Evolutionary conservation across 192 early-diverging fungal genomes (phyloP).

Genomic region (Coemansia sp.): DNA sequence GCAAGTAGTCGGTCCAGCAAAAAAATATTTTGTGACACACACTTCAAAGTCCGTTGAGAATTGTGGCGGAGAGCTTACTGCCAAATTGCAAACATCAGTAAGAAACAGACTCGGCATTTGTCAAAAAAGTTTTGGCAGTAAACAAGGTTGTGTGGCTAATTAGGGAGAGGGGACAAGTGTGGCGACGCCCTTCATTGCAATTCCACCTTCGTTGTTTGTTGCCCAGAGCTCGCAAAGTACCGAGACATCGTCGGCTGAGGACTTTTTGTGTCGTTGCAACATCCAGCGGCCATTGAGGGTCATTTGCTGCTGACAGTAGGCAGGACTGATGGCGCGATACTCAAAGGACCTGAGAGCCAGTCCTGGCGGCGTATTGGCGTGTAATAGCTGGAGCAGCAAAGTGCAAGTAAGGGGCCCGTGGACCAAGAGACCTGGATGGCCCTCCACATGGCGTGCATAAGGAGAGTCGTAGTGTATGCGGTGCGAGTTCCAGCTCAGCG

Average conservation of each 20-base stretch:
- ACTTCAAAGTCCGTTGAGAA: neutral
- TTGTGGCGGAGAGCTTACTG: neutral
- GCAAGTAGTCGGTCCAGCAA: neutral
- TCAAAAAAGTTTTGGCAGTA: constrained; percentile 5
- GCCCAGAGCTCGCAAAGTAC: constrained; percentile 74
- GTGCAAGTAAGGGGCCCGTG: constrained; percentile 84
- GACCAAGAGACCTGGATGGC: constrained; percentile 71
- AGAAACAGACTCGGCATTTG: neutral
- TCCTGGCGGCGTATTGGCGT: constrained; percentile 48
- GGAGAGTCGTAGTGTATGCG: constrained; percentile 83
- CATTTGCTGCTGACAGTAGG: constrained; percentile 64
- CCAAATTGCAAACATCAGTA: constrained; percentile 1
- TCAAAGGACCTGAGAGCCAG: constrained; percentile 62
- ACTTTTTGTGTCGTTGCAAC: constrained; percentile 4
- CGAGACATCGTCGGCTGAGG: constrained; percentile 15
- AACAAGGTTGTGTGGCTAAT: constrained; percentile 1
- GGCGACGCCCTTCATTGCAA: constrained; percentile 74
- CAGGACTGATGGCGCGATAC: constrained; percentile 72
- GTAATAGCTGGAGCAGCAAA: constrained; percentile 69
- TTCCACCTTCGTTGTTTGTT: constrained; percentile 61
- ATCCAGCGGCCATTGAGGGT: constrained; percentile 57
- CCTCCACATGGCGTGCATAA: constrained; percentile 70
- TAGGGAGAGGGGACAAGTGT: constrained; percentile 33
- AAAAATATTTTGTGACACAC: neutral
- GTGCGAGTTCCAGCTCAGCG: constrained; percentile 89